A percentile compares a stretch with the other conserved stretches of the same genome.
Conservation (phyloP, 164 flowering plant genomes). For the Amborella trichopoda region DNA sequence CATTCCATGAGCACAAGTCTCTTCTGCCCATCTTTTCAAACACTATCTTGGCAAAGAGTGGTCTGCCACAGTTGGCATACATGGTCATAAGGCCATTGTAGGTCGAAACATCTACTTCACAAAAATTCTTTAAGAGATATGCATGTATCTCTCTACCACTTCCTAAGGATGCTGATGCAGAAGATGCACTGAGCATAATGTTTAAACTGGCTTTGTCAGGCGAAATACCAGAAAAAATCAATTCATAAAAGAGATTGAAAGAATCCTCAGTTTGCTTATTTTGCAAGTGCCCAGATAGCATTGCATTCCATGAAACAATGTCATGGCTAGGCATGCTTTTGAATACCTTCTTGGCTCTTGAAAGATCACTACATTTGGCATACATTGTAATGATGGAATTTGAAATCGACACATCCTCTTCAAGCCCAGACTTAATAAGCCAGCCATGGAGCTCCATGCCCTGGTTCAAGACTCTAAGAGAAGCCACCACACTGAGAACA, state of each 20-base stretch:
- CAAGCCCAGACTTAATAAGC: conserved; percentile 13
- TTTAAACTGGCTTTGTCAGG: conserved; percentile 23
- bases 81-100: conserved; percentile 19
- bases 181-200: conserved; percentile 12
- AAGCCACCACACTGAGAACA: conserved; percentile 20
- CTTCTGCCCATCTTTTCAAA: conserved; percentile 10
- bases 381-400: conserved; percentile 28
- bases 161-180: conserved; percentile 7
- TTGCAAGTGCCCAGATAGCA: conserved; percentile 22
- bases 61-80: conserved; percentile 17
- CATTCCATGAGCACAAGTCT: conserved; percentile 26
- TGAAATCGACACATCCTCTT: conserved; percentile 13
- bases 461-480: conserved; percentile 9
- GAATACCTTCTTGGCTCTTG: conserved; percentile 14
- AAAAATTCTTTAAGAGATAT: conserved; percentile 13
- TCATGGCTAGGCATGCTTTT: conserved; percentile 13
- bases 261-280: conserved; percentile 13
- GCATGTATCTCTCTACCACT: conserved; percentile 20
- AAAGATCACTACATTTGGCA: conserved; percentile 17
- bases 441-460: conserved; percentile 23
- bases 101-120: conserved; percentile 3
- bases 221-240: conserved; percentile 13
- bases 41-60: conserved; percentile 15
- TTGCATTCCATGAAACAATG: conserved; percentile 23
- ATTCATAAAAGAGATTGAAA: conserved; percentile 14